Evolutionary conservation across 169 alveolate genomes (phyloP), one percentile per base, ranked within the genome.

Genomic region (Pseudocohnilembus persalinus): DNA sequence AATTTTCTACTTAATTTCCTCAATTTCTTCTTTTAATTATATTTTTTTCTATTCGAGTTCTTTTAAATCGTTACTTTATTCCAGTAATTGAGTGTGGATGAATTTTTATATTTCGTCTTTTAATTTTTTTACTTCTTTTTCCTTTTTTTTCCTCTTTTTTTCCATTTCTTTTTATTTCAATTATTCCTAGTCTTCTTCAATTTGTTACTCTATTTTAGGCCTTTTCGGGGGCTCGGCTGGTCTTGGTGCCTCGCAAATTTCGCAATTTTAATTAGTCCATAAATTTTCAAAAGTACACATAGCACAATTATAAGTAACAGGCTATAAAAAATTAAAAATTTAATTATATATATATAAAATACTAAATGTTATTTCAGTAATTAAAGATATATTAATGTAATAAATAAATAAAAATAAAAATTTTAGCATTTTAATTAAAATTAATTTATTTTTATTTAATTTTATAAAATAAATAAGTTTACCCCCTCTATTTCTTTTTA

Each of bases 201-300:
- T 29, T n/a, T 49, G 77, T 25, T 77, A 26, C 11, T 77, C 84
- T 68, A 76, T 82, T 27, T 74, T 73, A 65, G 33, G 1, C 64
- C 29, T 24, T 0, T 27, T 74, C 32, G 32, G 76, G 27, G 80
- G 26, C 30, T 81, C 87, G 73, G 74, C 25, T 16, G 97, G 97
- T 33, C 91, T 83, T 0, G 93, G 95, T 1, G 85, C 74, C 29
- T 85, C 93, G 35, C 97, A 94, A 20, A 85, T 83, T 4, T 82
- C 92, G 81, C 97, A 94, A 0, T 63, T 20, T n/a, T 86, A 30
- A 1, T 76, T 33, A 20, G 72, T 88, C 85, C 91, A 74, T 28
- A 90, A 88, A 73, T 94, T 94, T 73, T 88, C 90, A 31, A 89
- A 85, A 0, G 97, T 94, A 82, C 97, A 94, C 0, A 81, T 64